Base-by-base conservation (phyloP, 352 stramenopile genomes). In the Pythium grandisporangium region DNA sequence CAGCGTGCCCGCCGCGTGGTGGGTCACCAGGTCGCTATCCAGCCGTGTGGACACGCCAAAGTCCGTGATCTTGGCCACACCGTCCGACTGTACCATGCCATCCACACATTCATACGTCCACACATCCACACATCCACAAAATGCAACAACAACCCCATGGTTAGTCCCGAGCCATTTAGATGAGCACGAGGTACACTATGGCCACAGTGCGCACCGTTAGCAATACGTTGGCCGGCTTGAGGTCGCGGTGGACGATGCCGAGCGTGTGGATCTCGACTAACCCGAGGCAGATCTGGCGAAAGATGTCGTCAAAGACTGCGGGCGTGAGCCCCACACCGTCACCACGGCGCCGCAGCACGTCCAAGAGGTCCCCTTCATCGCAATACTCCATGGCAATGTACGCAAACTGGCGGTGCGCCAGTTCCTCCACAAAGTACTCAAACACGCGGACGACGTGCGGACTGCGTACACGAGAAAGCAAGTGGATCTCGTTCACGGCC, bases 361-460 rank as follows among this genome's bases (percentile, higher is more conserved):
- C 37, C 37, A 48, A 30, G 30, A 86, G 47, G 42, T 86, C 72
- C 4, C 78, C 75, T 17, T 54, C 42, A 37, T 84, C 73, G 42
- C 77, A 91, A 30, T 67, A 88, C 53, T 91, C 78, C 67, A 89
- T 85, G 45, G 84, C 73, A 27, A 91, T 84, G 66, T 89, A 91
- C 14, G 70, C 70, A 55, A 87, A 86, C 35, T 79, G 70, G 23
- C 70, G 61, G 22, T 85, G 72, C 3, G 66, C 75, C n/a, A 91
- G 67, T 32, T 84, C 63, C 39, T 91, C 78, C 32, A 84, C 70
- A 32, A 87, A 91, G 40, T 85, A 88, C 23, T 79, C 51, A 30
- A 64, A 53, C n/a, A 91, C 74, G 22, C 67, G 66, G 27, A 91
- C 72, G 37, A 91, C 69, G 29, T 87, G 61, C 4, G 75, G 66